Evolutionary conservation across 768 basidiomycete genomes (phyloP).

Genomic region (Auricularia sp.): DNA sequence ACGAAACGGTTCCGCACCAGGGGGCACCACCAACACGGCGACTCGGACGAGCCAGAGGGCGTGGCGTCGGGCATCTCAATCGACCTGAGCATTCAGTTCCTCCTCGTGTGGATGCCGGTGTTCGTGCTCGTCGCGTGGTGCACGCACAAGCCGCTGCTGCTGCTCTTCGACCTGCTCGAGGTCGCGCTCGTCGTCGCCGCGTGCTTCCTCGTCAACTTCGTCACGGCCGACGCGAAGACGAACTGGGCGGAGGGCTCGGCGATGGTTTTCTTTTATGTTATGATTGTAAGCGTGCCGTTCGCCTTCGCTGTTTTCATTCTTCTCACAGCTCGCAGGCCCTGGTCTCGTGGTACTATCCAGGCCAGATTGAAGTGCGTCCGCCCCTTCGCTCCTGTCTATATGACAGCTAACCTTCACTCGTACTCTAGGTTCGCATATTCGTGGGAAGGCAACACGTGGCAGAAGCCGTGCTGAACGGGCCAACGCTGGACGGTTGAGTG

Average conservation of each 20-base stretch:
- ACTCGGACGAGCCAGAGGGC: slow-evolving; percentile 35
- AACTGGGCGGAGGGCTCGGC: slow-evolving; percentile 66
- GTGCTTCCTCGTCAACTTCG: slow-evolving; percentile 70
- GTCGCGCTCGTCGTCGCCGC: slow-evolving; percentile 46
- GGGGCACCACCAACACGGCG: slow-evolving; percentile 20
- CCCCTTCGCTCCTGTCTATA: background rate
- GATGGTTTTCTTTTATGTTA: slow-evolving; percentile 56
- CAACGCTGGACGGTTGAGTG: background rate
- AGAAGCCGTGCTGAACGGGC: background rate
- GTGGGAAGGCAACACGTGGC: background rate
- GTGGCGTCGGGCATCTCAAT: slow-evolving; percentile 61
- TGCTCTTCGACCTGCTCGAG: slow-evolving; percentile 67
- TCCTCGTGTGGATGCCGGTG: slow-evolving; percentile 70
- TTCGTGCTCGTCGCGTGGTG: slow-evolving; percentile 64
- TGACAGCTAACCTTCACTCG: background rate
- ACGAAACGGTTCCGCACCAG: slow-evolving; percentile 31
- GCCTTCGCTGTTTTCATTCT: slow-evolving; percentile 41
- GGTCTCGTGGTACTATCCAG: slow-evolving; percentile 58
- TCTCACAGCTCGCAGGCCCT: slow-evolving; percentile 55
- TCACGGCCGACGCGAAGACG: slow-evolving; percentile 68
- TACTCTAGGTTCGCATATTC: background rate
- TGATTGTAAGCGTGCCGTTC: slow-evolving; percentile 37
- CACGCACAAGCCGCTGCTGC: slow-evolving; percentile 43
- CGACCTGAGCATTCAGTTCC: slow-evolving; percentile 69
- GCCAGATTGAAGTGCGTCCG: slow-evolving; percentile 37